Evolutionary conservation across 1,284 basidiomycete genomes (phyloP).

Genomic region (Xerocomus cyaneibrunnescens): DNA sequence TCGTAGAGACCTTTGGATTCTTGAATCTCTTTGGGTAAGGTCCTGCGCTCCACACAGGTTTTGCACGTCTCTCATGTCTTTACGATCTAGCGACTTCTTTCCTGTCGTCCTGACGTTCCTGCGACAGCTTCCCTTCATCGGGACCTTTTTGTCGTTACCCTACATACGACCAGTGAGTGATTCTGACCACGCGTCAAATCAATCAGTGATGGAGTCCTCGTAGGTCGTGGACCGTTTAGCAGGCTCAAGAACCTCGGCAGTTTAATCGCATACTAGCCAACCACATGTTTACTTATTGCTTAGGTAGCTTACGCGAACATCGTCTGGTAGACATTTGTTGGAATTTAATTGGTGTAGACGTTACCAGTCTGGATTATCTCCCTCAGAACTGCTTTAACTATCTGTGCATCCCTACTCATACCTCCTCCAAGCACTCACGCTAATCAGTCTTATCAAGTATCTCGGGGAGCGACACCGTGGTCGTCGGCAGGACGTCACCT

Average conservation of each 20-base stretch:
- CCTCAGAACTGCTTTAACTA: not conserved
- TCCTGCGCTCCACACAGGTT: not conserved
- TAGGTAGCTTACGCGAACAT: slow-evolving; percentile 8
- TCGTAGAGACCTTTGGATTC: slow-evolving; percentile 95
- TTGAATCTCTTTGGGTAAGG: slow-evolving; percentile 96
- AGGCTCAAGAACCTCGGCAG: slow-evolving; percentile 74
- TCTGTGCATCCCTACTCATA: slow-evolving; percentile 1
- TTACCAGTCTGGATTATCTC: not conserved
- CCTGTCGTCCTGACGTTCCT: slow-evolving; percentile 97
- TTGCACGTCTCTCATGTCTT: slow-evolving; percentile 12
- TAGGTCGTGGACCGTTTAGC: slow-evolving; percentile 73
- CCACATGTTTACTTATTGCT: not conserved
- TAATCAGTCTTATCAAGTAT: slow-evolving; percentile 7
- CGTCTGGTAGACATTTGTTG: slow-evolving; percentile 10
- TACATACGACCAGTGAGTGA: slow-evolving; percentile 69
- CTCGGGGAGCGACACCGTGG: not conserved
- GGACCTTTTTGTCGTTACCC: slow-evolving; percentile 83
- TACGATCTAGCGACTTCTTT: slow-evolving; percentile 87
- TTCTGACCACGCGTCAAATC: not conserved
- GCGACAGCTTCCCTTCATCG: slow-evolving; percentile 92
- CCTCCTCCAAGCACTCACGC: slow-evolving; percentile 7
- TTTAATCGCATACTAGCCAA: slow-evolving; percentile 41
- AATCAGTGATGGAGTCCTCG: slow-evolving; percentile 6
- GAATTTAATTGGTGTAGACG: slow-evolving; percentile 21
- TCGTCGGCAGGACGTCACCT: not conserved